Evolutionary conservation across 1,139 yeast species (phyloP).

Genomic region (Wickerhamomyces sp.): DNA sequence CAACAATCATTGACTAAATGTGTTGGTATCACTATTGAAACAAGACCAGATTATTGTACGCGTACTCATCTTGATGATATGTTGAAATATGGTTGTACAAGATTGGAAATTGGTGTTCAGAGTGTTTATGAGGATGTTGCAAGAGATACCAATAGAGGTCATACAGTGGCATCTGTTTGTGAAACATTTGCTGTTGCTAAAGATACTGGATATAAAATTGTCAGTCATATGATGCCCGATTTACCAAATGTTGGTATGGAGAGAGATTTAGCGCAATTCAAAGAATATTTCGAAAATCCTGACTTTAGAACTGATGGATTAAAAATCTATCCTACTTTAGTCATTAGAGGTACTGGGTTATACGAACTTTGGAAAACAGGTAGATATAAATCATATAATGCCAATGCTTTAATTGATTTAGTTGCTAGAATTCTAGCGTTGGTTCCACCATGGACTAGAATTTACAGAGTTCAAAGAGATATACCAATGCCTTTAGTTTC

Average conservation of each 20-base stretch:
- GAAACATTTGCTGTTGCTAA: conserved; percentile 94
- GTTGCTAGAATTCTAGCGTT: conserved; percentile 93
- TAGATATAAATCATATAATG: conserved; percentile 87
- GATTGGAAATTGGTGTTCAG: conserved; percentile 96
- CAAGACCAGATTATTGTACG: conserved; percentile 98
- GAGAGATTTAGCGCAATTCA: conserved; percentile 91
- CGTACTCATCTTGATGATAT: conserved; percentile 93
- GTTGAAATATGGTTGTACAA: conserved; percentile 94
- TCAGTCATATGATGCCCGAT: conserved; percentile 99
- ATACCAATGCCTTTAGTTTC: conserved; percentile 99
- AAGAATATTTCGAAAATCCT: conserved; percentile 95
- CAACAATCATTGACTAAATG: conserved; percentile 96
- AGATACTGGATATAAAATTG: conserved; percentile 97
- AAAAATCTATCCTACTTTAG: conserved; percentile 92
- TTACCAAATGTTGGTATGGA: conserved; percentile 98
- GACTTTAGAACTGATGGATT: conserved; percentile 96
- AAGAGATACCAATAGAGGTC: conserved; percentile 97
- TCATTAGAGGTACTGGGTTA: conserved; percentile 94
- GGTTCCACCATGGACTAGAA: conserved; percentile 99
- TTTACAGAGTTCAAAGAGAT: conserved; percentile 96
- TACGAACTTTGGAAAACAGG: conserved; percentile 98
- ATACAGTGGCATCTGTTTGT: conserved; percentile 93
- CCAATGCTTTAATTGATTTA: conserved; percentile 87
- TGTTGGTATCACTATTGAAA: conserved; percentile 97
- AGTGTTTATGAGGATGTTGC: conserved; percentile 98